These are phyloP conservation scores for Ambrosia hybrid DNA, from an alignment of 140 eudicot species.

Conservation along the genomic window DNA sequence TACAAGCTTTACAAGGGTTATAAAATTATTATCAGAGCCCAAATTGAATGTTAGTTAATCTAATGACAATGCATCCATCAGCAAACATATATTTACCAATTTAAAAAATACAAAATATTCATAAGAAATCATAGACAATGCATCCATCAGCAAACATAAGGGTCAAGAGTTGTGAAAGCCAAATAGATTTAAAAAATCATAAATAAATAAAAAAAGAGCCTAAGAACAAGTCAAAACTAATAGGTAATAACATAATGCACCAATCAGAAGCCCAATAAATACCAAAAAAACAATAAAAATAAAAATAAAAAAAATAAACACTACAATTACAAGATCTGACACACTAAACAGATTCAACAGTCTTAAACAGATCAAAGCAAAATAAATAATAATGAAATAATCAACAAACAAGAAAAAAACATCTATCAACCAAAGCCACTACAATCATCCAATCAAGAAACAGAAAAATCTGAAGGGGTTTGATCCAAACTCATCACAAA, in stretches of 20 bases:
- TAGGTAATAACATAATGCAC: constrained; percentile 29
- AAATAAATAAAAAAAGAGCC: constrained; percentile 11
- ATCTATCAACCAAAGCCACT: background rate
- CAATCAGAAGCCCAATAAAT: constrained; percentile 22
- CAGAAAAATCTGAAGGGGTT: constrained; percentile 13
- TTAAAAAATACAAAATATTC: background rate
- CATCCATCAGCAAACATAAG: background rate
- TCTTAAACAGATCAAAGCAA: constrained; percentile 1
- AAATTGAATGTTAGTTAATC: constrained; percentile 1
- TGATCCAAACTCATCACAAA: constrained; percentile 1
- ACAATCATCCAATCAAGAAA: background rate
- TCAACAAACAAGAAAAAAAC: constrained; percentile 7
- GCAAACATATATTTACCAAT: constrained; percentile 23
- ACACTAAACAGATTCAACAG: constrained; percentile 3
- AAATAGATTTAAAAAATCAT: constrained; percentile 26
- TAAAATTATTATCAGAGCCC: background rate
- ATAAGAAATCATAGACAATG: background rate
- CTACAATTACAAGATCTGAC: constrained; percentile 16
- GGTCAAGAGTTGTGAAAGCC: constrained; percentile 30
- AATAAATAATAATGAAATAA: constrained; percentile 4
- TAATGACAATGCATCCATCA: constrained; percentile 36
- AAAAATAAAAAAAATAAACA: background rate
- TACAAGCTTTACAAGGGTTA: background rate
- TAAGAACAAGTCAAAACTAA: constrained; percentile 21
- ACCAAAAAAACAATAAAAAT: background rate